Evolutionary conservation across 1,139 yeast genomes (phyloP).

Genomic region (Candida sanyaensis): DNA sequence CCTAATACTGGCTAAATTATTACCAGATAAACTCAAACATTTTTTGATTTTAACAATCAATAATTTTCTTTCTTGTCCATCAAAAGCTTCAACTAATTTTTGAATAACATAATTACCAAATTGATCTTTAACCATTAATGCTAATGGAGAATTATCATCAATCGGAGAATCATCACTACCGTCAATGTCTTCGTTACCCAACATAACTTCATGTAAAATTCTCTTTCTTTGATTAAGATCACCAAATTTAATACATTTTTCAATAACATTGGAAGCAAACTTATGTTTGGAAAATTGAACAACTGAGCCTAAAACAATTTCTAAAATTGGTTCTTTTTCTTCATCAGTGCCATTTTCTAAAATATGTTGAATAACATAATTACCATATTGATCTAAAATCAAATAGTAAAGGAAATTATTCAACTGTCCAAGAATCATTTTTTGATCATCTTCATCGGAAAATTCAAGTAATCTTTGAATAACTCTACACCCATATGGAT

Average conservation of each 20-base stretch:
- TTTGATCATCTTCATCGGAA: slow-evolving; percentile 63
- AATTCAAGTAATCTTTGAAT: slow-evolving; percentile 88
- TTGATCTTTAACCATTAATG: slow-evolving; percentile 95
- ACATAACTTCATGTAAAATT: slow-evolving; percentile 64
- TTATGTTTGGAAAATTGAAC: slow-evolving; percentile 89
- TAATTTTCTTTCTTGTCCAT: slow-evolving; percentile 58
- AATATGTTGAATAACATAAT: slow-evolving; percentile 95
- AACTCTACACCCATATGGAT: slow-evolving; percentile 97
- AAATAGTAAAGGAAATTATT: slow-evolving; percentile 72
- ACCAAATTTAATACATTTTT: slow-evolving; percentile 84
- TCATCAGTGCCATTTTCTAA: slow-evolving; percentile 72
- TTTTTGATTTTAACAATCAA: slow-evolving; percentile 64
- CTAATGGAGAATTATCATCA: slow-evolving; percentile 64
- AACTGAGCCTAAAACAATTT: slow-evolving; percentile 55
- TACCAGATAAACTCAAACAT: slow-evolving; percentile 38
- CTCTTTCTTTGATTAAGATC: slow-evolving; percentile 58
- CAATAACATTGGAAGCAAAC: slow-evolving; percentile 97
- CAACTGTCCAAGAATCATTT: slow-evolving; percentile 67
- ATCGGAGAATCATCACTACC: slow-evolving; percentile 42
- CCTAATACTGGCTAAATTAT: slow-evolving; percentile 5
- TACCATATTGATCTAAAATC: slow-evolving; percentile 96
- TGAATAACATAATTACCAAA: slow-evolving; percentile 97
- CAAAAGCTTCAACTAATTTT: slow-evolving; percentile 79
- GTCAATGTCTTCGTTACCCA: slow-evolving; percentile 43
- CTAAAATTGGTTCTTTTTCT: slow-evolving; percentile 43